Conservation (phyloP, 176 grass and related monocot genomes). For the Carex scoparia region DNA sequence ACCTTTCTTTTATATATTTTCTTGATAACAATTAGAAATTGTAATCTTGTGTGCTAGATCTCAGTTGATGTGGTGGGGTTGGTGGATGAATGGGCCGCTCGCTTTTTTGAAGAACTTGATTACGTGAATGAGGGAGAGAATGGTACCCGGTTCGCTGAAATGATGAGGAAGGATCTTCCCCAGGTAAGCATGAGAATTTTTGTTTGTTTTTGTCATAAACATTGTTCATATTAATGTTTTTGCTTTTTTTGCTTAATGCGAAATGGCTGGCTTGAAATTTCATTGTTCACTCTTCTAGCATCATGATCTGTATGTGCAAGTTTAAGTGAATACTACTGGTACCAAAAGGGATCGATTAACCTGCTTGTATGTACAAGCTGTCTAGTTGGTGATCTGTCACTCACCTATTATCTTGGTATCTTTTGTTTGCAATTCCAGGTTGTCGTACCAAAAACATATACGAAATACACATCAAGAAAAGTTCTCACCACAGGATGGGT, state of each 20-base stretch:
- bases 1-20: neutral
- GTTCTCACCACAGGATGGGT: conserved; percentile 91
- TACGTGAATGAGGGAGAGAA: conserved; percentile 98
- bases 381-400: neutral
- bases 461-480: conserved; percentile 88
- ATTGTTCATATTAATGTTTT: neutral
- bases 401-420: neutral
- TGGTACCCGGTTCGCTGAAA: conserved; percentile 69
- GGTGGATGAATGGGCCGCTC: conserved; percentile 92
- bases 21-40: conserved; percentile 26
- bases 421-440: conserved; percentile 40
- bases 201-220: neutral
- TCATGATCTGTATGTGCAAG: neutral
- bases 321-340: neutral
- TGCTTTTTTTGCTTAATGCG: neutral
- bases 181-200: conserved; percentile 43
- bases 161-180: conserved; percentile 94
- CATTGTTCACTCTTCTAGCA: neutral
- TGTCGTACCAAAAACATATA: conserved; percentile 81
- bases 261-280: neutral
- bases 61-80: conserved; percentile 94
- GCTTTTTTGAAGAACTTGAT: conserved; percentile 99
- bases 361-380: neutral
- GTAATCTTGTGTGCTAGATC: conserved; percentile 51
- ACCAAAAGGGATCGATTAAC: neutral